These are phyloP conservation scores for Torulaspora globosa DNA, from an alignment of 1,139 yeast genomes.

Conservation along the genomic window DNA sequence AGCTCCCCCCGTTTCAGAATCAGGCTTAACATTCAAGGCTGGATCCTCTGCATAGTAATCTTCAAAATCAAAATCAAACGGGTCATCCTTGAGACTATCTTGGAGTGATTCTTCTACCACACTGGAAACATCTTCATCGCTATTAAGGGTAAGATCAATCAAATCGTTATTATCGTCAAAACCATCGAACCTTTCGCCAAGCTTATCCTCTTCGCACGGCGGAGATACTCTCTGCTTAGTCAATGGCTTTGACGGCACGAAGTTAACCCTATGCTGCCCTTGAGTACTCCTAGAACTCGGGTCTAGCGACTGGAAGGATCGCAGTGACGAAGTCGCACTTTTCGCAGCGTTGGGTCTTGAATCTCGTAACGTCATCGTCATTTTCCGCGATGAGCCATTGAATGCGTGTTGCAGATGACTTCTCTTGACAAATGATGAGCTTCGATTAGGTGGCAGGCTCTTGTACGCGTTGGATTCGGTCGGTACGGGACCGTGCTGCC, in stretches of 20 bases:
- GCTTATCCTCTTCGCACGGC: conserved; percentile 52
- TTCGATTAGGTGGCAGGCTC: conserved; percentile 4
- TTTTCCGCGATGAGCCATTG: conserved; percentile 13
- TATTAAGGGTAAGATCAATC: conserved; percentile 16
- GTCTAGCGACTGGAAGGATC: conserved; percentile 6
- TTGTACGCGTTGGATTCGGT: background rate
- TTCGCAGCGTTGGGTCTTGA: conserved; percentile 8
- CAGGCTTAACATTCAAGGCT: background rate
- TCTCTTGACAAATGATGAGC: conserved; percentile 10
- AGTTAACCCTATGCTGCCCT: conserved; percentile 18
- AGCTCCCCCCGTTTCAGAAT: conserved; percentile 20
- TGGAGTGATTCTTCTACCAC: conserved; percentile 1
- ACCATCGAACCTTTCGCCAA: conserved; percentile 49
- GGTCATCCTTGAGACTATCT: conserved; percentile 21
- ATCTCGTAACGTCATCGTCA: conserved; percentile 20
- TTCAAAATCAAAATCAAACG: conserved; percentile 24
- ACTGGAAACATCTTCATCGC: conserved; percentile 10
- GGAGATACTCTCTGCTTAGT: conserved; percentile 35
- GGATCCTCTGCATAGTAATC: conserved; percentile 22
- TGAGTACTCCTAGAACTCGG: conserved; percentile 7
- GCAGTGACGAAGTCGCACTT: conserved; percentile 3
- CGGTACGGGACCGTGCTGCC: conserved; percentile 3
- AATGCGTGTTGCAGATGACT: conserved; percentile 5
- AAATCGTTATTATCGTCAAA: conserved; percentile 14
- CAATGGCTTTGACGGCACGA: conserved; percentile 28